Evolutionary conservation across 2,329 filamentous ascomycete genomes (phyloP), one percentile per base, ranked within the genome.

Genomic region (Helminthosporium solani): DNA sequence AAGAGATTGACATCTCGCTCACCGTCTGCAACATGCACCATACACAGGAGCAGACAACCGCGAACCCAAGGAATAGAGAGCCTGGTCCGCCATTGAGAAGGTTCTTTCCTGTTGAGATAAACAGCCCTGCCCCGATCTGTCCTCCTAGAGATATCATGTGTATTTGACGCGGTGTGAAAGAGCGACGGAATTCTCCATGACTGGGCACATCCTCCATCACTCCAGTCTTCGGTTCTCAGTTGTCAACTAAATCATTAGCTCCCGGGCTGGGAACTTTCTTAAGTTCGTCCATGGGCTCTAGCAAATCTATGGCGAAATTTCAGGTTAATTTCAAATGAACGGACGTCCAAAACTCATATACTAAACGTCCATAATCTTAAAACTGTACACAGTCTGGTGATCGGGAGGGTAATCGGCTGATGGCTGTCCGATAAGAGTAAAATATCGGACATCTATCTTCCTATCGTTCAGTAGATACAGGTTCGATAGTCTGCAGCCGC

Each of bases 1-100:
- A 68, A 6, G 57, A 52, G 38, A 69, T 63, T 0, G 66, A 65
- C 64, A 69, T 66, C 39, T 70, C 67, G 5, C 47, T 50, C 16
- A 68, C 40, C 1, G 63, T 56, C 38, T 66, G 54, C 4, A 67
- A 50, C 12, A 62, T 57, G 14, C 56, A 59, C 57, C 61, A 67
- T 3, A 66, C 60, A 45, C 57, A 60, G 1, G 53, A 33, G 31
- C 38, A 42, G 28, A 50, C 43, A 8, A 44, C 27, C 1, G 19
- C 30, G 20, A 60, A 70, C 1, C 53, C 68, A 2, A 70, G 25
- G 39, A 71, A 23, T 44, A 69, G 53, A 21, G 47, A 36, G 2
- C 38, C 47, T 8, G 47, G 47, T 1, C 47, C 68, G 11, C 62
- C 66, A 45, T 53, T 52, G 0, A 51, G 47, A 9, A 69, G 49